phyloP scores from a whole-genome alignment of 768 basidiomycete species.

The Lactifluus subvellereus region DNA sequence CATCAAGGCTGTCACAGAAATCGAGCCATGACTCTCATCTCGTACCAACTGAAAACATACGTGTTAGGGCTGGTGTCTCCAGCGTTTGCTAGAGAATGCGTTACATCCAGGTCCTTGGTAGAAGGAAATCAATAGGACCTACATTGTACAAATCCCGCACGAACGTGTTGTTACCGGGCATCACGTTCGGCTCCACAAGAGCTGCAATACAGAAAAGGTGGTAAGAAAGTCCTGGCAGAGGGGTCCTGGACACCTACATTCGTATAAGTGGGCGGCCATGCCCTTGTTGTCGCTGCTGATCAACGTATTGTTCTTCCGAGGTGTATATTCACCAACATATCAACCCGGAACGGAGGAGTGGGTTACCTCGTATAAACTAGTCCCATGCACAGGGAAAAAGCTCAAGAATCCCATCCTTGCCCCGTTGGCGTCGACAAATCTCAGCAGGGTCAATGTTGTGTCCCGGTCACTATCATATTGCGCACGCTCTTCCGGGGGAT shows the following conservation, averaged over 20 bases:
- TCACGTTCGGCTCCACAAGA: constrained; percentile 52
- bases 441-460: constrained; percentile 62
- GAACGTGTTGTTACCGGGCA: constrained; percentile 66
- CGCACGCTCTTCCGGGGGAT: constrained; percentile 64
- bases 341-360: background rate
- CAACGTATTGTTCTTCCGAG: constrained; percentile 67
- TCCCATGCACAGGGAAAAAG: constrained; percentile 77
- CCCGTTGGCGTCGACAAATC: constrained; percentile 56
- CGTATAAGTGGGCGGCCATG: constrained; percentile 77
- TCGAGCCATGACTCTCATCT: background rate
- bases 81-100: constrained; percentile 53
- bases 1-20: constrained; percentile 44
- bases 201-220: constrained; percentile 34
- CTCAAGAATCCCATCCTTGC: constrained; percentile 60
- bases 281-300: constrained; percentile 81
- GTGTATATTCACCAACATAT: background rate
- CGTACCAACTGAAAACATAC: constrained; percentile 36
- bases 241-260: constrained; percentile 39
- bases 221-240: background rate
- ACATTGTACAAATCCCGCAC: constrained; percentile 73
- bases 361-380: constrained; percentile 66
- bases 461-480: constrained; percentile 67
- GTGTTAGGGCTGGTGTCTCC: constrained; percentile 78
- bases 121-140: constrained; percentile 24
- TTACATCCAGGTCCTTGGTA: constrained; percentile 17